Base-by-base conservation (phyloP, 116 monocot species). In the Cymodocea nodosa region DNA sequence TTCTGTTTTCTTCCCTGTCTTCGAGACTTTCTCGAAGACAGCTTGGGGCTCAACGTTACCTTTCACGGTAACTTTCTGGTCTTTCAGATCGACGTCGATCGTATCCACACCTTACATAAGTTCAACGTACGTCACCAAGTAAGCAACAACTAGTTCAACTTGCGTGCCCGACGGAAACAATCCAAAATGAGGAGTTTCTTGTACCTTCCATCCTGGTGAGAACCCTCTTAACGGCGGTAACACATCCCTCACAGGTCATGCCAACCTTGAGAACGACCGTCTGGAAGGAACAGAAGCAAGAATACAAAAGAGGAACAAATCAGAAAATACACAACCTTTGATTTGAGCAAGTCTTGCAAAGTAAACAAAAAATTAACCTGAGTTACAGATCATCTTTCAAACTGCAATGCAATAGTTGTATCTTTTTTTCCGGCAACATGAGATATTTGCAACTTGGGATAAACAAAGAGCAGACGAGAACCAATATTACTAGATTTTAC, bases 151-250 rank as follows among this genome's bases (percentile, higher is more conserved):
- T 35, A 52, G 0, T 52, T 30, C 30, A 30, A 30, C 30, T 30
- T 30, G 30, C 30, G 30, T 30, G 30, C 1, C 2, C 3, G 30
- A 30, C 3, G 30, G 30, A 30, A 30, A 11, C 50, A 23, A 23
- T 22, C n/a, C 15, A 51, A 23, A 22, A 52, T 54, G 5, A 67
- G 0, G 40, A 20, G n/a, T 20, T 51, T 51, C 44, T 30, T 3
- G 30, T 30, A 95, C 95, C 97, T 85, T 88, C 80, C 87, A 97
- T 74, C 63, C 84, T 97, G 51, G 68, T 71, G 56, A 95, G 85
- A n/a, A 87, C 95, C 74, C 90, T 90, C 71, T 83, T 90, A 18
- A 95, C 95, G 35, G 90, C 87, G 66, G 90, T 90, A 72, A 80
- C 82, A 69, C 95, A 90, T 15, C 95, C 85, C 78, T 90, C 61